phyloP scores from a whole-genome alignment of 805 yeast genomes.

The Brettanomyces naardenensis region DNA sequence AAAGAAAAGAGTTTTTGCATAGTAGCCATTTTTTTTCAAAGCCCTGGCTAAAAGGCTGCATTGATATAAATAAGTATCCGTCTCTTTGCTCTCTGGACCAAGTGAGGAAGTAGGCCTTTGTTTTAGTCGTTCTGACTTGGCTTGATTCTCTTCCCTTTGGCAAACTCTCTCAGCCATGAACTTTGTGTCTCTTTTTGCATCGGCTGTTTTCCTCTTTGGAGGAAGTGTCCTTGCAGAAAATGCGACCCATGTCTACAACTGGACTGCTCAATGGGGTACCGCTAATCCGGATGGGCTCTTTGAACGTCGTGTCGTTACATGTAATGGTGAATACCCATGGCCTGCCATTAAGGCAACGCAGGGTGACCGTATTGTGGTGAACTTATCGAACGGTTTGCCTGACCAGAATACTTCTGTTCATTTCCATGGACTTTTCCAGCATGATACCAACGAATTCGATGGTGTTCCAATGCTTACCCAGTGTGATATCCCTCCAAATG shows the following conservation, averaged over 20 bases:
- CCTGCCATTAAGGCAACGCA: conserved; percentile 71
- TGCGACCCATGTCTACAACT: conserved; percentile 52
- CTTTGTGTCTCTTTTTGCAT: too few relatives aligned
- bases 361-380: conserved; percentile 71
- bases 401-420: conserved; percentile 73
- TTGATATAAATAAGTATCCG: too few relatives aligned
- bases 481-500: conserved; percentile 85
- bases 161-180: too few relatives aligned
- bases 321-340: conserved; percentile 66
- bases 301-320: conserved; percentile 39
- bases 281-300: conserved; percentile 48
- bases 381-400: conserved; percentile 67
- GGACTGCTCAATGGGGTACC: conserved; percentile 57
- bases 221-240: conserved; percentile 29
- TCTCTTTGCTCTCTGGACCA: too few relatives aligned
- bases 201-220: neutral
- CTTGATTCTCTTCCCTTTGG: too few relatives aligned
- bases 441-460: conserved; percentile 72
- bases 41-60: too few relatives aligned
- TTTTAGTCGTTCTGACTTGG: too few relatives aligned
- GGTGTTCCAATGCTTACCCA: conserved; percentile 87
- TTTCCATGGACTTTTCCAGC: conserved; percentile 90
- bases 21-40: too few relatives aligned
- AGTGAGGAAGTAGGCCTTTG: too few relatives aligned
- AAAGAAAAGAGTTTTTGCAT: too few relatives aligned